Evolutionary conservation across 805 yeast species (phyloP), one percentile per base, ranked within the genome.

Genomic region (Teunomyces pallodes): DNA sequence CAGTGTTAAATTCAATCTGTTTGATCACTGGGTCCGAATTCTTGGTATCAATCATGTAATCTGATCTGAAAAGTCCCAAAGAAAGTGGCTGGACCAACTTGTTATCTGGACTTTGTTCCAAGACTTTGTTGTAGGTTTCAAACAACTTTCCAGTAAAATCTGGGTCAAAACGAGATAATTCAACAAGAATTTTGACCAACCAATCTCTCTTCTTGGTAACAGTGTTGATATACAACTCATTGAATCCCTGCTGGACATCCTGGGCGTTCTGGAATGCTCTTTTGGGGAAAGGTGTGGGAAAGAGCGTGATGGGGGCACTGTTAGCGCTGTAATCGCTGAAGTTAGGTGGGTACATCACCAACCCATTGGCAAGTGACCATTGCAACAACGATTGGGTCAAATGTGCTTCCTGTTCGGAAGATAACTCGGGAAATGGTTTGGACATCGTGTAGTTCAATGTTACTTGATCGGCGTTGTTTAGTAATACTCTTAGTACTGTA

Each of bases 1-100:
- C 89, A 1, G 99, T 91, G 67, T 94, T 94, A 72, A 92, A 92
- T 65, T 94, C 99, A 45, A 94, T 94, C 66, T 94, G 99, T 62
- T 92, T 91, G 59, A 92, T 86, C 26, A 66, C 64, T 13, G 59
- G 47, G 5, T 49, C 50, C 10, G 67, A 66, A 44, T 69, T 68
- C 5, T 64, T 61, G 17, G 67, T 64, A 36, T 76, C 74, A 48
- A 65, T 61, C 83, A 94, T 82, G 60, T 92, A 94, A 61, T 94
- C 99, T 0, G 95, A 86, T 64, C 99, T 80, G 65, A 90, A 91
- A 8, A 94, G 66, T 0, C 97, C 98, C 40, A 91, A 73, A 0
- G 90, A 79, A 32, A 88, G 72, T 1, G 83, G 80, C 61, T 87
- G 96, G 2, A 67, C 69, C 33, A 83, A 70, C 17, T 60, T 54